Conservation (phyloP, 106 monocot species). For the Hemerocallis citrina region DNA sequence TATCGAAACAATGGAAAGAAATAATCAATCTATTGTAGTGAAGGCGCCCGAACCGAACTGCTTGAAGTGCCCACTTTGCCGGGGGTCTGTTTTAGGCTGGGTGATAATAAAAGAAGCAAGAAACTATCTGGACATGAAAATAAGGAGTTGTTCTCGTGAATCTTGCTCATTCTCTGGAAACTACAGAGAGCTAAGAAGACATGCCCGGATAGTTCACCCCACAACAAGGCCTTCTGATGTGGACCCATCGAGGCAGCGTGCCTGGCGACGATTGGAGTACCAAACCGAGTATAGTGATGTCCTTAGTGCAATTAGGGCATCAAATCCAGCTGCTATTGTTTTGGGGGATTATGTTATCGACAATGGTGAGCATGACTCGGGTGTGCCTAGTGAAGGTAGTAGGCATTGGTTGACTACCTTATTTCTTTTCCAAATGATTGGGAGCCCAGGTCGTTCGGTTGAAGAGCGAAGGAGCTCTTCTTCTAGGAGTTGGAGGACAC, state of each 20-base stretch:
- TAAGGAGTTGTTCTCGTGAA: conserved; percentile 67
- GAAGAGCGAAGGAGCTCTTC: conserved; percentile 40
- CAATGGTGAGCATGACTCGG: conserved; percentile 19
- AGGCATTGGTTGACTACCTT: conserved; percentile 58
- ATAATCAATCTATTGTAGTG: neutral
- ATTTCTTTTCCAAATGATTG: conserved; percentile 55
- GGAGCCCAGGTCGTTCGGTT: conserved; percentile 23
- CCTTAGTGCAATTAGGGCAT: conserved; percentile 73
- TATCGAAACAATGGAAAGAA: conserved; percentile 2
- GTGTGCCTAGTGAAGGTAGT: conserved; percentile 14
- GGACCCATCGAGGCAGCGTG: conserved; percentile 59
- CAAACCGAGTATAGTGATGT: conserved; percentile 74
- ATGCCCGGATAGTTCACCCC: conserved; percentile 69
- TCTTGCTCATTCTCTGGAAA: conserved; percentile 69
- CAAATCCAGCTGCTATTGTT: conserved; percentile 76
- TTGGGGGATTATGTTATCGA: conserved; percentile 86
- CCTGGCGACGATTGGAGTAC: conserved; percentile 65
- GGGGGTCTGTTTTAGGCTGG: conserved; percentile 61
- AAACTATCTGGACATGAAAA: conserved; percentile 62
- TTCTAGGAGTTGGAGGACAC: conserved; percentile 36
- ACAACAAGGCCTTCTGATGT: conserved; percentile 59
- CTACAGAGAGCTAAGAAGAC: conserved; percentile 66
- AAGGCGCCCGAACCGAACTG: conserved; percentile 4
- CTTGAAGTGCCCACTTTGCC: conserved; percentile 81
- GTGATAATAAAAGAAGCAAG: conserved; percentile 64